Percentiles rank a stretch among this genome's conserved stretches.
These are phyloP conservation scores for Kazachstania africana DNA, from an alignment of 805 yeast species.

Conservation along the genomic window DNA sequence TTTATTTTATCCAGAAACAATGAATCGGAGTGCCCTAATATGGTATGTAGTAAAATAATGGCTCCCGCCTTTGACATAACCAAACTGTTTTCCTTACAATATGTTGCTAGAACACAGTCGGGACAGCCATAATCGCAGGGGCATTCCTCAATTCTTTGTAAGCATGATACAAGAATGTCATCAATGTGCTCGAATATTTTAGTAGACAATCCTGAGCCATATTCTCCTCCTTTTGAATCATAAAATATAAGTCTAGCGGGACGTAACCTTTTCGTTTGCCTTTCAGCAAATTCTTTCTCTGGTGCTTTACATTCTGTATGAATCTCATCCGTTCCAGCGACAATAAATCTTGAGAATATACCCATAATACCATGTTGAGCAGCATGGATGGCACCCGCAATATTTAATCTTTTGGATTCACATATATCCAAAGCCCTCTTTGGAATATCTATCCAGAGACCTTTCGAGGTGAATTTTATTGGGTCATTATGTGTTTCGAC, in stretches of 20 bases:
- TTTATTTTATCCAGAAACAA: conserved; percentile 28
- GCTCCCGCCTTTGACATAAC: conserved; percentile 88
- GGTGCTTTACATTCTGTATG: conserved; percentile 96
- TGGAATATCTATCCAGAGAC: conserved; percentile 89
- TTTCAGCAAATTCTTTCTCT: conserved; percentile 79
- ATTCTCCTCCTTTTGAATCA: conserved; percentile 72
- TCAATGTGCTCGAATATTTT: conserved; percentile 74
- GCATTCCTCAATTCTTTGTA: conserved; percentile 50
- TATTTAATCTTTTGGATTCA: conserved; percentile 42
- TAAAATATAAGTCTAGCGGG: conserved; percentile 82
- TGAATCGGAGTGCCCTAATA: conserved; percentile 41
- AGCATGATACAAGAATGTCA: conserved; percentile 48
- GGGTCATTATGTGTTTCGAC: conserved; percentile 91
- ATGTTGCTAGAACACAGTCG: conserved; percentile 71
- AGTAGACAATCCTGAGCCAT: conserved; percentile 69
- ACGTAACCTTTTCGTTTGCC: conserved; percentile 59
- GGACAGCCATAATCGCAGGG: conserved; percentile 61
- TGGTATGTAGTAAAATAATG: conserved; percentile 46
- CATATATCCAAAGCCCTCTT: conserved; percentile 47
- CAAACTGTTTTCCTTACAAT: conserved; percentile 68
- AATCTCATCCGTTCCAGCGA: conserved; percentile 66
- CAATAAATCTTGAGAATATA: conserved; percentile 59
- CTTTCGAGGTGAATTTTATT: conserved; percentile 52
- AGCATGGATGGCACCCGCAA: conserved; percentile 93
- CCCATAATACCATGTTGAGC: conserved; percentile 87